These are phyloP conservation scores for Boehmeria nivea DNA, from an alignment of 306 rosid species.

Conservation along the genomic window DNA sequence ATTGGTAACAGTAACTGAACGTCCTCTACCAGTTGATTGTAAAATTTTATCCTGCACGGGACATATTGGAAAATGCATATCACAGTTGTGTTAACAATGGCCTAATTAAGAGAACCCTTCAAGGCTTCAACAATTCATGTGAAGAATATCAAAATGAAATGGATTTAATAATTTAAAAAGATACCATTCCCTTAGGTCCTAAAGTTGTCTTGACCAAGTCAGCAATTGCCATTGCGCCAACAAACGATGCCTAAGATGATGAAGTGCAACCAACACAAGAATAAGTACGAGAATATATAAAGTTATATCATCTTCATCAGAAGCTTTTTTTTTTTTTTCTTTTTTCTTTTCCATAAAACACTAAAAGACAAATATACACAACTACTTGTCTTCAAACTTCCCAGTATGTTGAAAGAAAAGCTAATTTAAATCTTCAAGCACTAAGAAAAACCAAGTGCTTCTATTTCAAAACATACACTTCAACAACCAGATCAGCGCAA, in stretches of 20 bases:
- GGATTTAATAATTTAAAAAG: no score
- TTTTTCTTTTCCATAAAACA: no score
- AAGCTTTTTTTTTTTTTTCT: no score
- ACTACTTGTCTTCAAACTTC: no score
- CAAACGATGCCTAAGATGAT: conserved; percentile 65
- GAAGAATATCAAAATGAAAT: background rate
- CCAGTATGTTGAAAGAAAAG: background rate
- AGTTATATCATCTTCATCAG: no score
- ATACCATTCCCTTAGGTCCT: conserved; percentile 99
- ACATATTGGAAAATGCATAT: conserved; percentile 8
- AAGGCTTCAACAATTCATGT: background rate
- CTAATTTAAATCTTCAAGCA: background rate
- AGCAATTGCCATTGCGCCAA: conserved; percentile 95
- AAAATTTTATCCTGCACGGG: conserved; percentile 79
- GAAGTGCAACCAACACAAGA: background rate
- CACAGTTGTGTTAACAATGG: background rate
- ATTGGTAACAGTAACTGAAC: conserved; percentile 75
- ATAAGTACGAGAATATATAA: background rate
- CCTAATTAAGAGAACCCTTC: background rate
- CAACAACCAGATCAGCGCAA: background rate
- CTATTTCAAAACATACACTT: no score
- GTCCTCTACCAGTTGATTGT: conserved; percentile 96
- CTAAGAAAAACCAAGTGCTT: background rate
- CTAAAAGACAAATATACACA: background rate
- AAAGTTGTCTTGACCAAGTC: conserved; percentile 95